A percentile compares a stretch with the other conserved stretches of the same genome.
phyloP scores from a whole-genome alignment of 1,139 yeast species.

The Candida sojae region DNA sequence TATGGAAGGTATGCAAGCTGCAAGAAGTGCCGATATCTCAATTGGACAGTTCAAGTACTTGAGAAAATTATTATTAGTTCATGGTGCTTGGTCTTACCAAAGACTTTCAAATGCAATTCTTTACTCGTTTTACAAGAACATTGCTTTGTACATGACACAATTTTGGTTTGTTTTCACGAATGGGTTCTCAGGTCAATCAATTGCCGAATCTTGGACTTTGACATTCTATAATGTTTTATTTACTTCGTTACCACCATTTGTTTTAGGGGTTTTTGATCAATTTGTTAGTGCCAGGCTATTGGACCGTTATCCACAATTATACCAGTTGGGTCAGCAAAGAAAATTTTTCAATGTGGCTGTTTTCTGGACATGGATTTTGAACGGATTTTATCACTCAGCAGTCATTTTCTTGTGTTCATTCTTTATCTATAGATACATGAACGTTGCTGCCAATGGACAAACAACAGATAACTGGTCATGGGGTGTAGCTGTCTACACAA shows the following conservation, averaged over 20 bases:
- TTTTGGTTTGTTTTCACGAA: conserved; percentile 96
- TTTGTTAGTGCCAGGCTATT: conserved; percentile 88
- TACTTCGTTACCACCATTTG: conserved; percentile 94
- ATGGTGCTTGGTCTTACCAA: conserved; percentile 98
- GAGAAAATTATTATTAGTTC: conserved; percentile 81
- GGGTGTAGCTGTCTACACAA: conserved; percentile 90
- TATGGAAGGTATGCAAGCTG: conserved; percentile 99
- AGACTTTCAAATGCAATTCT: conserved; percentile 89
- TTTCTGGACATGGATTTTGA: conserved; percentile 96
- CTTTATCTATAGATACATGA: conserved; percentile 69
- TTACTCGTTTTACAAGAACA: conserved; percentile 93
- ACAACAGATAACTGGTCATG: conserved; percentile 92
- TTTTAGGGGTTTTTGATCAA: conserved; percentile 95
- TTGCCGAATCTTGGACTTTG: conserved; percentile 97
- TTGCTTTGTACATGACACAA: conserved; percentile 94
- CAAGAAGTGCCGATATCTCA: conserved; percentile 95
- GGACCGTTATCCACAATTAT: conserved; percentile 90
- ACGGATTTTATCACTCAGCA: conserved; percentile 94
- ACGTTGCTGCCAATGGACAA: conserved; percentile 65
- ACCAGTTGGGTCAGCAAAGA: conserved; percentile 86
- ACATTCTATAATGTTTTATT: conserved; percentile 95
- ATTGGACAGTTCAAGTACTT: conserved; percentile 93
- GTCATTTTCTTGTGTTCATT: conserved; percentile 75
- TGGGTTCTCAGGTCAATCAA: conserved; percentile 93
- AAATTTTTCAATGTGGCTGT: conserved; percentile 86